Conservation (phyloP, 345 rosid species). For the Arabis hirsuta region DNA sequence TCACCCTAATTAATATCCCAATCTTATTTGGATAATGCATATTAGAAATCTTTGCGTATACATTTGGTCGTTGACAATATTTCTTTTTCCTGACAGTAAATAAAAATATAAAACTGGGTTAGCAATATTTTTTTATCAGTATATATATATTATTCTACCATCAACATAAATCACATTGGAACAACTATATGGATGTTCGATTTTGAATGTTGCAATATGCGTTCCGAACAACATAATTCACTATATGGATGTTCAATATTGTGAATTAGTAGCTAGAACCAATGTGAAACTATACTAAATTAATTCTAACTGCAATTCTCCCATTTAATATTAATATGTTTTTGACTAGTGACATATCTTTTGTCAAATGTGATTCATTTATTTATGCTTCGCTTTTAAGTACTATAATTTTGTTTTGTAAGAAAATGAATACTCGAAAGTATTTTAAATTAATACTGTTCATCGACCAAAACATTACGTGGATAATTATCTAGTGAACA, state of each 20-base stretch:
- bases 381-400: not conserved
- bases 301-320: not conserved
- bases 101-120: not conserved
- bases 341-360: not conserved
- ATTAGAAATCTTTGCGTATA: conserved; percentile 19
- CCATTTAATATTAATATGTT: not conserved
- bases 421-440: not conserved
- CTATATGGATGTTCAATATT: not conserved
- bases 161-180: not conserved
- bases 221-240: too few relatives aligned
- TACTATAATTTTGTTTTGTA: not conserved
- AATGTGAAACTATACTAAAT: too few relatives aligned
- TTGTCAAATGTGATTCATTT: not conserved
- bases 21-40: not conserved
- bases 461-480: too few relatives aligned
- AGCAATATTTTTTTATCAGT: too few relatives aligned
- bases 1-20: conserved; percentile 7
- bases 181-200: not conserved
- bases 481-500: too few relatives aligned
- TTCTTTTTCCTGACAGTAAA: not conserved
- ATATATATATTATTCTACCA: too few relatives aligned
- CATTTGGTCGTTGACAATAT: conserved; percentile 24
- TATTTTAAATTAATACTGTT: too few relatives aligned
- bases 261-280: too few relatives aligned
- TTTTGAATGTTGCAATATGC: too few relatives aligned